Base-by-base conservation (phyloP, 2,329 filamentous ascomycete genomes). In the Epichloe hybrida region DNA sequence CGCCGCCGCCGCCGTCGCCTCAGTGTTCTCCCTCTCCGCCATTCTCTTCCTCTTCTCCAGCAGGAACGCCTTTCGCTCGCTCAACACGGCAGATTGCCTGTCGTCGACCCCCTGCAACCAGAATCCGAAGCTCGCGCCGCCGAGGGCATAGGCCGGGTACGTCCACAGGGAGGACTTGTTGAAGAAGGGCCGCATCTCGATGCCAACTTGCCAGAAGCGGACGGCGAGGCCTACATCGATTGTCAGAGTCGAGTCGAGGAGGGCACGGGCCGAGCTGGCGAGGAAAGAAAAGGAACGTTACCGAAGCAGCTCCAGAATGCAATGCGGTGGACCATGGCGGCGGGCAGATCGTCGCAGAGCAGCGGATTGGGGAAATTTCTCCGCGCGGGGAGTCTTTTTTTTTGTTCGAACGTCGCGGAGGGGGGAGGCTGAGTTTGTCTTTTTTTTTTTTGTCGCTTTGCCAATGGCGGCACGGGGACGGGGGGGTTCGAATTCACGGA, bases 171-270 rank as follows among this genome's bases (percentile, higher is more conserved):
- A 86, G 66, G 84, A 77, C 64, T 77, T 81, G 72, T 85, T 83
- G 78, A 97, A 88, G 69, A 96, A 84, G 49, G 91, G 93, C 56
- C 90, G 88, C 89, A 95, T 95, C 75, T 98, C 89, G 68, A 98
- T 93, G 64, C 91, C 93, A 67, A 98, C 84, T 72, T 97, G 93
- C 88, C 90, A 96, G 70, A 93, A 80, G 62, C 91, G 87, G 65
- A 90, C 85, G 65, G 86, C 89, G 62, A 96, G 72, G 76, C 93
- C 93, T 98, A 61, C 53, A 47, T 31, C 5, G 13, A 1, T 15
- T 4, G 35, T 5, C 35, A 21, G 6, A 43, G 27, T 31, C 27
- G 27, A 21, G 20, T 20, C 17, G 17, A 27, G 27, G 27, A 8
- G 2, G 27, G 23, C 23, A 27, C 23, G 3, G 27, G 27, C 27